Percentiles rank a stretch among this genome's conserved stretches.
phyloP scores from a whole-genome alignment of 1,284 basidiomycete genomes.

The Tylopilus sp. region DNA sequence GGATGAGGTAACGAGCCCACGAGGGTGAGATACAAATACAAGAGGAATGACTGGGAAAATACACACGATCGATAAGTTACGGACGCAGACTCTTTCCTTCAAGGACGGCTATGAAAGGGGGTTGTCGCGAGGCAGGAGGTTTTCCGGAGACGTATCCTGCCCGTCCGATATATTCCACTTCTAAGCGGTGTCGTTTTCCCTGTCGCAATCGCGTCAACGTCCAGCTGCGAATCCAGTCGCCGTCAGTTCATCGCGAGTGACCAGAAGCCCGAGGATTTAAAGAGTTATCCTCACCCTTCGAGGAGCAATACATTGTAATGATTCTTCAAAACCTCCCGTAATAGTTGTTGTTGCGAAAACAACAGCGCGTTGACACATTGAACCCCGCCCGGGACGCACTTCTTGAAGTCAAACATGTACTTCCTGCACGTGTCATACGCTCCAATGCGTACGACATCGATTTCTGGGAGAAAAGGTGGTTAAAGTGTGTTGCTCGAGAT shows the following conservation, averaged over 20 bases:
- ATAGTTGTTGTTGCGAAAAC: constrained; percentile 61
- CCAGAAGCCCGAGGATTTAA: constrained; percentile 2
- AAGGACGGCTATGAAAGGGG: constrained; percentile 67
- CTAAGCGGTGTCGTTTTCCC: constrained; percentile 56
- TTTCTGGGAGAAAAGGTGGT: constrained; percentile 39
- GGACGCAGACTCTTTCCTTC: constrained; percentile 30
- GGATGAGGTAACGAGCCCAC: constrained; percentile 20
- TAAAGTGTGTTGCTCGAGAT: constrained; percentile 9
- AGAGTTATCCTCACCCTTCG: constrained; percentile 53
- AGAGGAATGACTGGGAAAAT: constrained; percentile 15
- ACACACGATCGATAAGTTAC: constrained; percentile 34
- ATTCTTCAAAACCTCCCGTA: constrained; percentile 51
- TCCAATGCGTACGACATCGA: constrained; percentile 54
- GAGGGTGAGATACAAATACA: constrained; percentile 36
- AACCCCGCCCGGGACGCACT: constrained; percentile 38
- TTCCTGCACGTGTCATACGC: constrained; percentile 52
- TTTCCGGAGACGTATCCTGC: constrained; percentile 55
- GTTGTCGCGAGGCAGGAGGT: constrained; percentile 41
- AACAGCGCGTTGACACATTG: constrained; percentile 51
- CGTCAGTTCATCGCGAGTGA: constrained; percentile 7
- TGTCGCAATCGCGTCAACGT: constrained; percentile 59
- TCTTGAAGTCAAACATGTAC: constrained; percentile 59
- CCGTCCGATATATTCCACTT: constrained; percentile 65
- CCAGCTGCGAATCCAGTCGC: constrained; percentile 49
- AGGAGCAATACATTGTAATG: constrained; percentile 60